Conservation (phyloP, 2,329 filamentous ascomycete genomes). For the Neonectria punicea region DNA sequence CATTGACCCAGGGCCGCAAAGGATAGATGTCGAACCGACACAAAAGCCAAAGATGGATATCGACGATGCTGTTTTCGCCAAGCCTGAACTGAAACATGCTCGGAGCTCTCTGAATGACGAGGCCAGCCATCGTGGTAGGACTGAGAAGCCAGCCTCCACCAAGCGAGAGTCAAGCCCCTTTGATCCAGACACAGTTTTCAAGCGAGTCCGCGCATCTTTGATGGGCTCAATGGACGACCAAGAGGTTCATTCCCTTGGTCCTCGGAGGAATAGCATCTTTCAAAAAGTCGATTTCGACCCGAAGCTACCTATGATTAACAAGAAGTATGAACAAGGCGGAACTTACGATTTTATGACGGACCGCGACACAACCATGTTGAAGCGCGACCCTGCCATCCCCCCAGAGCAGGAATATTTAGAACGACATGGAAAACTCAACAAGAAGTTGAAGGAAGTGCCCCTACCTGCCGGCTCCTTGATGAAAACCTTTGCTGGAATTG, state of each 20-base stretch:
- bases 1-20: conserved; percentile 29
- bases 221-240: conserved; percentile 31
- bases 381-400: conserved; percentile 47
- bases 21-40: conserved; percentile 23
- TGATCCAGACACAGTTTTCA: conserved; percentile 67
- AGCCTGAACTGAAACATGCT: conserved; percentile 68
- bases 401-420: conserved; percentile 61
- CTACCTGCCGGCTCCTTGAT: conserved; percentile 40
- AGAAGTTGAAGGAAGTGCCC: conserved; percentile 44
- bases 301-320: conserved; percentile 63
- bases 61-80: conserved; percentile 61
- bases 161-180: conserved; percentile 69
- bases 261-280: conserved; percentile 60
- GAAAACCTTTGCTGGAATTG: conserved; percentile 42
- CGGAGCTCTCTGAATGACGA: conserved; percentile 63
- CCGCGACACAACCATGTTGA: conserved; percentile 44
- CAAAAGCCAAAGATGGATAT: conserved; percentile 32
- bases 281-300: conserved; percentile 66
- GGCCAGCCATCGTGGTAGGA: conserved; percentile 43
- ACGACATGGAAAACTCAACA: conserved; percentile 57
- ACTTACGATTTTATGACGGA: conserved; percentile 59
- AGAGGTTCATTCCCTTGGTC: conserved; percentile 35
- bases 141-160: conserved; percentile 45
- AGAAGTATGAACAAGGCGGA: conserved; percentile 68
- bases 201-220: conserved; percentile 63